Conservation (phyloP, 257 asterid species). For the Penstemon eatonii region DNA sequence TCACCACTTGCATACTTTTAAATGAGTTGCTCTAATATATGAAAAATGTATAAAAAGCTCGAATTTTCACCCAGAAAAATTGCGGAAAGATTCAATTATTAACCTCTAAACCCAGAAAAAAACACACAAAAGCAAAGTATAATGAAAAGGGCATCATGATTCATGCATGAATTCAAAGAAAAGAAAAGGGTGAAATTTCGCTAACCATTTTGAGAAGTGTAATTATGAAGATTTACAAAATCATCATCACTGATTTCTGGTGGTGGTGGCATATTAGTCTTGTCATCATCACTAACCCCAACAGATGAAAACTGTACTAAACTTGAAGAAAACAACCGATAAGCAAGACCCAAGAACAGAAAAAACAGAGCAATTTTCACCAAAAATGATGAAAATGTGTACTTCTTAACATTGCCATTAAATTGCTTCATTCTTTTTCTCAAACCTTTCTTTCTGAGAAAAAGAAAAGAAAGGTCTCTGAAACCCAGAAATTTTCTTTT, state of each 20-base stretch:
- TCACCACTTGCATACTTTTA: too few relatives aligned
- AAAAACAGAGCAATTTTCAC: slow-evolving; percentile 54
- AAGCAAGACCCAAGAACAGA: slow-evolving; percentile 56
- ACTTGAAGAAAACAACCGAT: slow-evolving; percentile 53
- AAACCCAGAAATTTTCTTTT: neutral
- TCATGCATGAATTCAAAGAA: slow-evolving; percentile 29
- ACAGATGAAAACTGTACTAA: slow-evolving; percentile 43
- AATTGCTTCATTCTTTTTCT: slow-evolving; percentile 47
- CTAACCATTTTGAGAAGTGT: slow-evolving; percentile 34
- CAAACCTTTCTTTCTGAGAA: neutral
- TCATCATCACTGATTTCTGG: slow-evolving; percentile 24
- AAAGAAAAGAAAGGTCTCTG: neutral
- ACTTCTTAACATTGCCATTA: slow-evolving; percentile 27
- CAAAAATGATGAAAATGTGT: slow-evolving; percentile 36
- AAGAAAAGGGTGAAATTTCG: neutral
- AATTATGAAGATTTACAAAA: neutral
- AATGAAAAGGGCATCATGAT: slow-evolving; percentile 13
- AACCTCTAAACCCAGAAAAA: slow-evolving; percentile 21
- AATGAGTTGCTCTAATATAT: too few relatives aligned
- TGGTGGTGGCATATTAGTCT: slow-evolving; percentile 30
- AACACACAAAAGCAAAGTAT: neutral
- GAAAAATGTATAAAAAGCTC: neutral
- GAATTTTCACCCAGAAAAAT: neutral
- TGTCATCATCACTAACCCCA: slow-evolving; percentile 27
- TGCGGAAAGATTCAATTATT: slow-evolving; percentile 12